Evolutionary conservation across 2,329 filamentous ascomycete species (phyloP).

Genomic region (Chaetomium sp.): DNA sequence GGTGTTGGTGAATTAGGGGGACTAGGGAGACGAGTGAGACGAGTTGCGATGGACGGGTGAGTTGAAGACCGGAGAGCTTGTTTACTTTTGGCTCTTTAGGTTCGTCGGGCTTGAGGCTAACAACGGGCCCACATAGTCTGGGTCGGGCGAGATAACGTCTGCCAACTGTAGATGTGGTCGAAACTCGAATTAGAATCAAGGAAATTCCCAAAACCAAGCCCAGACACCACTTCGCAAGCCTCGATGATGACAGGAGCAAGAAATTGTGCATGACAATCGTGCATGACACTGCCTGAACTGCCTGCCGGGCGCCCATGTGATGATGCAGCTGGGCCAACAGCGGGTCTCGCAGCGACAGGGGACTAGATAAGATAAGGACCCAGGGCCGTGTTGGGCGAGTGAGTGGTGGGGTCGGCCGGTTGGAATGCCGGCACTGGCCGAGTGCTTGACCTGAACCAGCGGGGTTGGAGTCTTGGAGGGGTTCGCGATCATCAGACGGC

Average conservation of each 20-base stretch:
- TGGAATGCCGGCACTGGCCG: neutral
- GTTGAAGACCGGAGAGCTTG: constrained; percentile 13
- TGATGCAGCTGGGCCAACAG: constrained; percentile 21
- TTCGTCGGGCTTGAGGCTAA: neutral
- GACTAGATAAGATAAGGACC: constrained; percentile 9
- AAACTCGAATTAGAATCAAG: neutral
- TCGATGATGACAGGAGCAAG: neutral
- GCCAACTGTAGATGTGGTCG: neutral
- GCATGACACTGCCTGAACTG: neutral
- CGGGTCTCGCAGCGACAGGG: constrained; percentile 1
- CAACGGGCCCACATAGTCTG: neutral
- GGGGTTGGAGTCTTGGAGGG: no score
- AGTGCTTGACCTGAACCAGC: neutral
- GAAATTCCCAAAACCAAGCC: neutral
- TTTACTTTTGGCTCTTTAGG: constrained; percentile 17
- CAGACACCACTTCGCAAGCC: neutral
- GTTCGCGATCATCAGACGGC: neutral
- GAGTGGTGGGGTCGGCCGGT: neutral
- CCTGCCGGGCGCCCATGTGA: constrained; percentile 17
- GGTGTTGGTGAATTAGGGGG: neutral
- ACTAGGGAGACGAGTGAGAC: neutral
- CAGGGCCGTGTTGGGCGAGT: neutral
- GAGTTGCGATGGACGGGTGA: neutral
- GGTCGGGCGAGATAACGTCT: neutral
- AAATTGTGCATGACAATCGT: neutral